These are phyloP conservation scores for Orbilia ellipsospora DNA, from an alignment of 2,329 filamentous ascomycete genomes.

Conservation along the genomic window DNA sequence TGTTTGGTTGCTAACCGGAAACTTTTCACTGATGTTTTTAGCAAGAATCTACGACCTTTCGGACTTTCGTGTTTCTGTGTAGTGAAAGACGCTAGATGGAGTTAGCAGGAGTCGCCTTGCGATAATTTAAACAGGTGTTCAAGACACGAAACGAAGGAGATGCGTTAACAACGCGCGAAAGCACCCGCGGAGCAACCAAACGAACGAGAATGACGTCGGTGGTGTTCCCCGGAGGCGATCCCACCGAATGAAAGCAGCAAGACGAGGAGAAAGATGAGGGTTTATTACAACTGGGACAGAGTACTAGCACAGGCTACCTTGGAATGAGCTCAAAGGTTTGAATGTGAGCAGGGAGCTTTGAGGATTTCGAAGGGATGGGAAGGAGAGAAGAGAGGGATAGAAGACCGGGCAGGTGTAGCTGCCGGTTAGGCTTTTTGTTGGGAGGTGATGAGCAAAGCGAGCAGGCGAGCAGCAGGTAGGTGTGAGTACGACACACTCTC, in stretches of 20 bases:
- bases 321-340: background rate
- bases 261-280: background rate
- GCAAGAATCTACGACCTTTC: background rate
- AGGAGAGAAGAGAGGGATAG: background rate
- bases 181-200: constrained; percentile 3
- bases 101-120: constrained; percentile 12
- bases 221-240: background rate
- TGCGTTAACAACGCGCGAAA: constrained; percentile 12
- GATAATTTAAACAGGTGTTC: background rate
- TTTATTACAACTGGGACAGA: background rate
- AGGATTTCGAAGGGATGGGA: background rate
- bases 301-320: background rate
- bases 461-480: background rate
- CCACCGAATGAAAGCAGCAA: background rate
- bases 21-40: background rate
- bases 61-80: background rate
- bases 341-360: background rate
- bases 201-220: constrained; percentile 32
- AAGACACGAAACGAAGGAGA: too few species aligned
- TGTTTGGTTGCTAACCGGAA: constrained; percentile 2
- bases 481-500: background rate
- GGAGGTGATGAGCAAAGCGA: constrained; percentile 4
- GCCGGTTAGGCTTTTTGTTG: constrained; percentile 30
- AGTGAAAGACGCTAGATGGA: constrained; percentile 14
- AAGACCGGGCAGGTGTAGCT: background rate